Evolutionary conservation across 768 basidiomycete genomes (phyloP).

Genomic region (Mycena crocata): DNA sequence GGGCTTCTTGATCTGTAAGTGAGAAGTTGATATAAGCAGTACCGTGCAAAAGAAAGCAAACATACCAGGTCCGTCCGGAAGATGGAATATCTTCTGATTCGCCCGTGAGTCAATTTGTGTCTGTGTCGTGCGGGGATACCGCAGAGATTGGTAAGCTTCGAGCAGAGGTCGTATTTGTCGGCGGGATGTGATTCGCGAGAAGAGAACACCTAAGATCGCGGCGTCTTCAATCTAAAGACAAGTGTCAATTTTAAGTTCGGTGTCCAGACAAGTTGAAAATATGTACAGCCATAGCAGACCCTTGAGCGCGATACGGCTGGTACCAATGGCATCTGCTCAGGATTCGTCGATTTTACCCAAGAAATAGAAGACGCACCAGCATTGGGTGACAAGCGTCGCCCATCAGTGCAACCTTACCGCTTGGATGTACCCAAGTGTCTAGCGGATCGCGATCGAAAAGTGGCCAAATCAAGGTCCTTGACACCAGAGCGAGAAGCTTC

Average conservation of each 20-base stretch:
- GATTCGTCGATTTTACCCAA: not conserved
- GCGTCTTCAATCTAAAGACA: slow-evolving; percentile 57
- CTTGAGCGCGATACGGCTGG: slow-evolving; percentile 67
- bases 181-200: slow-evolving; percentile 58
- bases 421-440: slow-evolving; percentile 59
- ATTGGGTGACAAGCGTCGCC: slow-evolving; percentile 73
- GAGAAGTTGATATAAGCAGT: not conserved
- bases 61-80: slow-evolving; percentile 63
- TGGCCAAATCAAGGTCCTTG: slow-evolving; percentile 59
- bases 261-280: slow-evolving; percentile 3
- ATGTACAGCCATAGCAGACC: slow-evolving; percentile 63
- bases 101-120: slow-evolving; percentile 62
- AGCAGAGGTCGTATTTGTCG: slow-evolving; percentile 61
- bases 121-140: slow-evolving; percentile 60
- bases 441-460: slow-evolving; percentile 62
- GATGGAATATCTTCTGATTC: slow-evolving; percentile 68
- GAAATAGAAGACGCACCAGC: slow-evolving; percentile 42
- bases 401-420: slow-evolving; percentile 57
- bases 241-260: not conserved
- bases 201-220: slow-evolving; percentile 61
- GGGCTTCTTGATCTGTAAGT: slow-evolving; percentile 51
- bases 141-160: slow-evolving; percentile 65
- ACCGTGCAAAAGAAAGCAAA: not conserved
- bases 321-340: not conserved
- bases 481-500: slow-evolving; percentile 58